These are phyloP conservation scores for Eucalyptus cloeziana DNA, from an alignment of 345 rosid genomes.

Conservation along the genomic window DNA sequence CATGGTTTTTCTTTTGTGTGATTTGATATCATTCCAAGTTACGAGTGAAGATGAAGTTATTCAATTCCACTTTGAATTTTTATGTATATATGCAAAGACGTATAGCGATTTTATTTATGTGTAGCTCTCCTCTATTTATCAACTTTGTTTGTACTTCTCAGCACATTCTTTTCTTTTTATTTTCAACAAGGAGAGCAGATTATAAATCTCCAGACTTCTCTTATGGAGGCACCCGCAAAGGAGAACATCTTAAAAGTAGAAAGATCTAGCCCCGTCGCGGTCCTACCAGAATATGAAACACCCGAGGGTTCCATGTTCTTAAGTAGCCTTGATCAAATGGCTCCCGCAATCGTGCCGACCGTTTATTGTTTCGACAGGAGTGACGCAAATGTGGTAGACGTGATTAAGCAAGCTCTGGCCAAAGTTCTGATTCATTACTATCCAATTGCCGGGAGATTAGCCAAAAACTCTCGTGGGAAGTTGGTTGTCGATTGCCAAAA, in stretches of 20 bases:
- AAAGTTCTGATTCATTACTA: not conserved
- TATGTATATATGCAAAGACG: not conserved
- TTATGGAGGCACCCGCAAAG: not conserved
- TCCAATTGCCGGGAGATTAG: not conserved
- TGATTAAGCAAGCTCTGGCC: not conserved
- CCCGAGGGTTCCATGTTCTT: not conserved
- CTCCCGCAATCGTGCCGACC: not conserved
- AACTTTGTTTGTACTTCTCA: not conserved
- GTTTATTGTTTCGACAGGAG: not conserved
- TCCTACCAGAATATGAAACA: not conserved
- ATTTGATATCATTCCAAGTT: not conserved
- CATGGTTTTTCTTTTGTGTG: not conserved
- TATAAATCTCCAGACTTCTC: not conserved
- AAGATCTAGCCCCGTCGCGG: not conserved
- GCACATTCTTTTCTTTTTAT: not conserved
- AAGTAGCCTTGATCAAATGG: not conserved
- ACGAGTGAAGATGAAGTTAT: not conserved
- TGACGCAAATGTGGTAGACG: not conserved
- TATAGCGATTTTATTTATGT: not conserved
- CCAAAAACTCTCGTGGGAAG: not conserved
- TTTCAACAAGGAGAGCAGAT: not conserved
- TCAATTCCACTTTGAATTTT: not conserved
- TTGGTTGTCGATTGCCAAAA: not conserved
- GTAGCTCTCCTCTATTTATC: not conserved
- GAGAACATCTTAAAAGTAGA: not conserved